Evolutionary conservation across 495 filamentous ascomycete species (phyloP), one percentile per base, ranked within the genome.

Genomic region (Lasiosphaeriaceae sp.): DNA sequence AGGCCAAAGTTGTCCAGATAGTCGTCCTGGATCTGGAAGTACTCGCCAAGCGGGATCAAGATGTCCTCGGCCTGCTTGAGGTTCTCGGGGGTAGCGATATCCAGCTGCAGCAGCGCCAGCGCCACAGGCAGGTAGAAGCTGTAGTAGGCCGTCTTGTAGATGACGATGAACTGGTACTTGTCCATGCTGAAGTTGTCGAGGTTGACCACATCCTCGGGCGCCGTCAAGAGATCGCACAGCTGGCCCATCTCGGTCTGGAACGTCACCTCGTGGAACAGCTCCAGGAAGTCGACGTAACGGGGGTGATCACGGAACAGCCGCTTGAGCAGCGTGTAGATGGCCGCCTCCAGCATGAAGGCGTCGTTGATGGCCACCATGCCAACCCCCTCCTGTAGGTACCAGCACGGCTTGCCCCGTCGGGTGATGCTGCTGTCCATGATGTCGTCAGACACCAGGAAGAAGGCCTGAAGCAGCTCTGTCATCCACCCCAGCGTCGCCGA

Each of bases 61-160:
- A 98, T 96, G 60, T 91, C 87, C 62, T 92, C 83, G 41, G 89
- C 86, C 67, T 88, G 85, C 72, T 89, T 83, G 53, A 97, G 84
- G 78, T 96, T 97, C 69, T 86, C 80, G 7, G 83, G 81, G 11
- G 89, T 92, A 11, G 93, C 95, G 37, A 90, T 75, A 57, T 90
- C 84, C 62, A 92, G 81, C 70, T 90, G 85, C 75, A 89, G 77
- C 61, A 98, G 77, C 0, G 95, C 89, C 26, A 97, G 81, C 7
- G 90, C 93, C n/a, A 98, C 92, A 37, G 94, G 94, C 0, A 98
- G 88, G 78, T 97, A 97, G 83, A 98, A 98, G 67, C 84, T 90
- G 80, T 98, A 98, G 77, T 93, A 98, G 37, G 94, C 95, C 26
- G 95, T 98, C 83, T 98, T 98, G 85, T 92, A 97, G 75, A 92